Conservation (phyloP, 202 grass and related monocot genomes). For the Alloteropsis angusta region DNA sequence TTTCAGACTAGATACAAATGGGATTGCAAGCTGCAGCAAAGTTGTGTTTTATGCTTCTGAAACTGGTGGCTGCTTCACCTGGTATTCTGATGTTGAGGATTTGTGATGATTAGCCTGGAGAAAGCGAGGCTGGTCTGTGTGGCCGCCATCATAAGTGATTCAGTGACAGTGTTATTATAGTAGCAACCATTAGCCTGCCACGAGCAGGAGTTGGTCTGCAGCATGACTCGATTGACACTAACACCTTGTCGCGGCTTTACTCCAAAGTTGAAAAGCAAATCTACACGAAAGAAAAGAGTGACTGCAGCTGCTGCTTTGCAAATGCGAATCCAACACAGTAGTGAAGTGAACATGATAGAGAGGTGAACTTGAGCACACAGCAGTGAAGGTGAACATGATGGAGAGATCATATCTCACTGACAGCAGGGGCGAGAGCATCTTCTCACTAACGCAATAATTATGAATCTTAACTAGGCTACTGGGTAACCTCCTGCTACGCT, state of each 20-base stretch:
- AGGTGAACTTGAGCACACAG: neutral
- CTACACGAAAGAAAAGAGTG: neutral
- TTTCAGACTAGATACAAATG: neutral
- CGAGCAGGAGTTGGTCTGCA: neutral
- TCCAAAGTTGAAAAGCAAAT: neutral
- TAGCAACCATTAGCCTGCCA: too few relatives aligned
- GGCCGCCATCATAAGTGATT: neutral
- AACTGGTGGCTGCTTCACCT: neutral
- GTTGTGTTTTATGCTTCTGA: neutral
- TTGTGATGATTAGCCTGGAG: neutral
- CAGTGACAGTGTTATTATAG: neutral
- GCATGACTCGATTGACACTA: neutral
- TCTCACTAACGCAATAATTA: neutral
- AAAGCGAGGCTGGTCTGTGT: constrained; percentile 1
- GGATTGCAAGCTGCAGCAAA: neutral
- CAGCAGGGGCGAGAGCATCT: too few relatives aligned
- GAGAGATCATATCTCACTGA: neutral
- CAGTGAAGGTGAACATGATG: neutral
- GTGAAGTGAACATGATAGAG: neutral
- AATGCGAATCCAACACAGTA: neutral
- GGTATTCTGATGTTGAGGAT: neutral
- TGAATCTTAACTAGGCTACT: neutral
- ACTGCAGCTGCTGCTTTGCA: neutral
- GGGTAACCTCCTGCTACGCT: neutral
- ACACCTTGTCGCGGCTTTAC: neutral